Conservation (phyloP, 2,329 filamentous ascomycete genomes). For the Amesomyces nigricolor region DNA sequence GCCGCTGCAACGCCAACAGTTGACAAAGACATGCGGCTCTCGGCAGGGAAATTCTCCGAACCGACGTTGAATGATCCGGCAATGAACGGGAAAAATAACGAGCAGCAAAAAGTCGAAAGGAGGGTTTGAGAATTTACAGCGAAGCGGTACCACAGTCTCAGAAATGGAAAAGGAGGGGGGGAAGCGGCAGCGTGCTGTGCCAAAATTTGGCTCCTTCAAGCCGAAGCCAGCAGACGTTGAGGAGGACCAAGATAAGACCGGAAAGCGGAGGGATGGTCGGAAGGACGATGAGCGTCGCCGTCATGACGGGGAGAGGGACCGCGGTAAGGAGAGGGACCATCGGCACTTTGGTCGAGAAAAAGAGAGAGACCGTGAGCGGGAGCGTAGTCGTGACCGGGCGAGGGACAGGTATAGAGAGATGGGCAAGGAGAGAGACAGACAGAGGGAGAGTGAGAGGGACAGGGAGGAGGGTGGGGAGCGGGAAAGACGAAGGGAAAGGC, state of each 20-base stretch:
- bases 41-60: too few relatives aligned
- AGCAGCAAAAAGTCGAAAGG: background rate
- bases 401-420: background rate
- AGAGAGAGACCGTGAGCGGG: background rate
- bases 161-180: conserved; percentile 7
- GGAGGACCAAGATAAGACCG: background rate
- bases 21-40: background rate
- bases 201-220: conserved; percentile 31
- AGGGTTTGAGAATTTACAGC: background rate
- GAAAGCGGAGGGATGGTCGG: background rate
- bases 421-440: conserved; percentile 1
- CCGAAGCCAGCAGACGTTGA: conserved; percentile 17
- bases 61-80: background rate
- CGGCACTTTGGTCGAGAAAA: background rate
- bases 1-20: background rate
- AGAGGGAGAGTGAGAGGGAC: background rate
- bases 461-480: background rate
- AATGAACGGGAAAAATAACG: background rate
- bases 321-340: background rate
- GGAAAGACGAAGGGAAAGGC: background rate
- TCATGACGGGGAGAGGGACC: background rate
- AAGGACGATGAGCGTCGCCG: too few relatives aligned
- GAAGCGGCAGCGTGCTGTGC: conserved; percentile 25
- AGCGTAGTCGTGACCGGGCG: background rate
- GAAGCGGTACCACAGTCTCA: conserved; percentile 13